Percentiles rank a stretch among this genome's conserved stretches.
Conservation (phyloP, 768 basidiomycete species). For the Rhodotorula sphaerocarpa region DNA sequence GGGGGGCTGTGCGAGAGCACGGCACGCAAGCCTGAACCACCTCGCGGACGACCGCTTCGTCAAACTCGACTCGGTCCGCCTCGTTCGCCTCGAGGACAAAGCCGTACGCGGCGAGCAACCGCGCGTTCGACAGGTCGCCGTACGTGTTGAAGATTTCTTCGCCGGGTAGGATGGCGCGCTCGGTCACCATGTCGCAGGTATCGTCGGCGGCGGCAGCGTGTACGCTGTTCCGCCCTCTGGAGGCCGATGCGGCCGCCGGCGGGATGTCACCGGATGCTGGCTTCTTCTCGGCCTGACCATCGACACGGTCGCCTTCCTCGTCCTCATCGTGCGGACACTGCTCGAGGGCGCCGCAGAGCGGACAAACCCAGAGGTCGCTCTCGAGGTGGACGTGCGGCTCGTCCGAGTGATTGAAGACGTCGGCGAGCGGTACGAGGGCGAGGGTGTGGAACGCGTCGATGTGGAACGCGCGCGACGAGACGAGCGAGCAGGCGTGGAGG, state of each 20-base stretch:
- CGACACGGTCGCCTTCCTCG: not conserved
- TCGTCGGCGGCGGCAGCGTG: slow-evolving; percentile 34
- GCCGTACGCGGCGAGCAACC: slow-evolving; percentile 62
- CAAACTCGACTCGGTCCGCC: slow-evolving; percentile 46
- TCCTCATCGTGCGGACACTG: slow-evolving; percentile 60
- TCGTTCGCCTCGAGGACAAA: slow-evolving; percentile 68
- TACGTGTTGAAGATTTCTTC: slow-evolving; percentile 71
- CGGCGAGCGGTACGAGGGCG: slow-evolving; percentile 76
- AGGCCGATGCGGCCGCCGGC: too few relatives aligned
- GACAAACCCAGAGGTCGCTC: slow-evolving; percentile 61
- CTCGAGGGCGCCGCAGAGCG: slow-evolving; percentile 58
- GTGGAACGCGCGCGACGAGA: slow-evolving; percentile 73
- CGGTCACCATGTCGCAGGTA: slow-evolving; percentile 59
- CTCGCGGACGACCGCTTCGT: not conserved
- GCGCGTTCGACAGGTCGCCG: slow-evolving; percentile 53
- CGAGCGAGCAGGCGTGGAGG: slow-evolving; percentile 55
- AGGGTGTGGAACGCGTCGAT: slow-evolving; percentile 71
- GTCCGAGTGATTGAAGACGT: slow-evolving; percentile 53
- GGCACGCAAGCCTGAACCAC: too few relatives aligned
- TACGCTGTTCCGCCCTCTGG: too few relatives aligned
- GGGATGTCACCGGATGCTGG: too few relatives aligned
- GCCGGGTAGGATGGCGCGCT: slow-evolving; percentile 49
- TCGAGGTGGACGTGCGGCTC: slow-evolving; percentile 19
- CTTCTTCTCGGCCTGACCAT: not conserved
- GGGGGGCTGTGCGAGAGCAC: too few relatives aligned